Evolutionary conservation across 768 basidiomycete species (phyloP), one percentile per base, ranked within the genome.

Genomic region (Lactarius vividus): DNA sequence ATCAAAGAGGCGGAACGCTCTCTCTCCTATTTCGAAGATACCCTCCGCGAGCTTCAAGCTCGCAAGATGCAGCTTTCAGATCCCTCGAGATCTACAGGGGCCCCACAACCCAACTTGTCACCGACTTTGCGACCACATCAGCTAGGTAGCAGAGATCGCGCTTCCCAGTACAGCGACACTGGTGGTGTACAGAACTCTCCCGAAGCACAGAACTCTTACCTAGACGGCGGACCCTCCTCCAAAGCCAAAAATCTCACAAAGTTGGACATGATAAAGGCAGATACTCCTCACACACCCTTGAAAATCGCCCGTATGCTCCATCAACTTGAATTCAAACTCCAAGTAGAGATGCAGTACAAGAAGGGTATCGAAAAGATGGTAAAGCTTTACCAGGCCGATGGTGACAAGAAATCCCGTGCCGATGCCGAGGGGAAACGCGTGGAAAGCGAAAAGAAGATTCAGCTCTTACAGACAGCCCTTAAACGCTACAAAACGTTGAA

Each of bases 361-460:
- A 85, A 89, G 75, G 97, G 97, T 49, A 97, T 98, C 69, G 96
- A 98, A 79, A 98, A 98, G 81, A 99, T 99, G 97, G 92, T 89
- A 42, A 96, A 92, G 77, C 83, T 98, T 37, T 98, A 98, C 76
- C 88, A 94, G 72, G 92, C 91, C 6, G 97, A 99, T 73, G 96
- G 96, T 61, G 97, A 99, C 81, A 96, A 96, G 84, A 94, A 93
- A 75, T 91, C 95, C 53, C 86, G 91, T 73, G 87, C 86, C 15
- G 96, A 98, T 75, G 94, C 96, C 2, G 94, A 96, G 74, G 88
- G 88, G 75, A 98, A 99, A 79, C 86, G 89, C 69, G 82, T 96
- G 33, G 97, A 99, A 78, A 94, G 91, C 75, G 94, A 98, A 74
- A 91, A 91, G 77, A 99, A 98, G 80, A 97, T 98, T 18, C 93